These are phyloP conservation scores for Pachysandra terminalis DNA, from an alignment of 164 flowering plant genomes.

Conservation along the genomic window DNA sequence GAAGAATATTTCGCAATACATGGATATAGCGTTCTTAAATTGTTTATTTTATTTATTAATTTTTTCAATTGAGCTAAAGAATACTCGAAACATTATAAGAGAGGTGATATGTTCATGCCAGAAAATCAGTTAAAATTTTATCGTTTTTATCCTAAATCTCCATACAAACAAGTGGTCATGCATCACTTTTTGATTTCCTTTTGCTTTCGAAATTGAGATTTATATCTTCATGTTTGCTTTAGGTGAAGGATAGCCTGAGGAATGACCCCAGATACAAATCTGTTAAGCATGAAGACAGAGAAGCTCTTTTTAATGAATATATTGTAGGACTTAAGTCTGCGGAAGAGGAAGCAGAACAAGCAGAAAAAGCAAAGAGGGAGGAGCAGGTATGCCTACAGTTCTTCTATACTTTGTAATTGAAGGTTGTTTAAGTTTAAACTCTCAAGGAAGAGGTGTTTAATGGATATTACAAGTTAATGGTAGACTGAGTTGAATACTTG, in stretches of 20 bases:
- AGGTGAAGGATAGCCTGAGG: constrained; percentile 89
- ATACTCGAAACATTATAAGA: too few species aligned
- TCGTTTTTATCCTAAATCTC: too few species aligned
- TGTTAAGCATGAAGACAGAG: constrained; percentile 91
- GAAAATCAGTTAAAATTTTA: too few species aligned
- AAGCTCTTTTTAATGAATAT: constrained; percentile 70
- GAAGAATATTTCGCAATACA: too few species aligned
- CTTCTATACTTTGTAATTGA: not conserved
- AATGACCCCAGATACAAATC: constrained; percentile 82
- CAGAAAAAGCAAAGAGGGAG: constrained; percentile 61
- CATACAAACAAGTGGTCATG: too few species aligned
- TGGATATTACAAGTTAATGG: not conserved
- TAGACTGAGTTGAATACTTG: not conserved
- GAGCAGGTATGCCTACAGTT: constrained; percentile 56
- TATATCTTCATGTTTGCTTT: constrained; percentile 7
- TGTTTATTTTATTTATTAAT: too few species aligned
- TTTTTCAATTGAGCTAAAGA: too few species aligned
- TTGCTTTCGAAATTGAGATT: not conserved
- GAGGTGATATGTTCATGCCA: too few species aligned
- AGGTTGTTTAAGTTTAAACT: not conserved
- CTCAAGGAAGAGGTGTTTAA: not conserved
- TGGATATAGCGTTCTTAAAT: too few species aligned
- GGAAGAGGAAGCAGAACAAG: constrained; percentile 52
- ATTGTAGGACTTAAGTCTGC: constrained; percentile 68
- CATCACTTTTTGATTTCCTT: not conserved